Percentiles rank a stretch among this genome's conserved stretches.
phyloP scores from a whole-genome alignment of 2,329 filamentous ascomycete species.

The Ophiostoma sp. region DNA sequence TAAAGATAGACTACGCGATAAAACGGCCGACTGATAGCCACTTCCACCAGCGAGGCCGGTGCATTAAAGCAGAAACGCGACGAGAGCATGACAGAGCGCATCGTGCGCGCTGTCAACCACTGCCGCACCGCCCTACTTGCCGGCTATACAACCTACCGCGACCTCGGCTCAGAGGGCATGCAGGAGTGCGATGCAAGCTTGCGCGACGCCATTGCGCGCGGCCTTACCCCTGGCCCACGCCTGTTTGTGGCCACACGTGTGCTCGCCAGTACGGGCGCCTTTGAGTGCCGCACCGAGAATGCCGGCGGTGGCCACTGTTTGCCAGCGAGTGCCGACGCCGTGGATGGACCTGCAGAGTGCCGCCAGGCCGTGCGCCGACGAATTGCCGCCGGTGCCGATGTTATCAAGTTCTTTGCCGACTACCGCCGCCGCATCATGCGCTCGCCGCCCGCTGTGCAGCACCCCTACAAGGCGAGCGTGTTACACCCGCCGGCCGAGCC shows the following conservation, averaged over 20 bases:
- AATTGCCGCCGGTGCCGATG: slow-evolving; percentile 44
- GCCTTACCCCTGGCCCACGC: background rate
- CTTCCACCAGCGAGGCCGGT: background rate
- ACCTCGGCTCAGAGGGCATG: slow-evolving; percentile 50
- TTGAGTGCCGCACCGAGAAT: background rate
- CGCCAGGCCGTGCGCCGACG: slow-evolving; percentile 43
- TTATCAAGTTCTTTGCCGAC: slow-evolving; percentile 50
- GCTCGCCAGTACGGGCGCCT: background rate
- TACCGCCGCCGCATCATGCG: slow-evolving; percentile 42
- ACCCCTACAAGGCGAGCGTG: slow-evolving; percentile 28
- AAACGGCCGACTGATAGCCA: background rate
- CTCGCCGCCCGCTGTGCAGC: slow-evolving; percentile 28
- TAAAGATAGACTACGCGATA: too few species aligned
- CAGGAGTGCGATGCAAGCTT: slow-evolving; percentile 45
- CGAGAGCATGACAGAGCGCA: slow-evolving; percentile 38
- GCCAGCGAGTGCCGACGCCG: background rate
- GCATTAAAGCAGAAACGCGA: background rate
- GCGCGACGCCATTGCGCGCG: background rate
- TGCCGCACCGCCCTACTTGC: slow-evolving; percentile 48
- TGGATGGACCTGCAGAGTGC: slow-evolving; percentile 45
- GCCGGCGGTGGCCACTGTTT: background rate
- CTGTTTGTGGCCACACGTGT: background rate
- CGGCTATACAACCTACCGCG: slow-evolving; percentile 54
- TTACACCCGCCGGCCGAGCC: slow-evolving; percentile 36
- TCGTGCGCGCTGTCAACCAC: slow-evolving; percentile 50